These are phyloP conservation scores for Mollisiaceae sp. DNA, from an alignment of 2,329 filamentous ascomycete genomes.

Conservation along the genomic window DNA sequence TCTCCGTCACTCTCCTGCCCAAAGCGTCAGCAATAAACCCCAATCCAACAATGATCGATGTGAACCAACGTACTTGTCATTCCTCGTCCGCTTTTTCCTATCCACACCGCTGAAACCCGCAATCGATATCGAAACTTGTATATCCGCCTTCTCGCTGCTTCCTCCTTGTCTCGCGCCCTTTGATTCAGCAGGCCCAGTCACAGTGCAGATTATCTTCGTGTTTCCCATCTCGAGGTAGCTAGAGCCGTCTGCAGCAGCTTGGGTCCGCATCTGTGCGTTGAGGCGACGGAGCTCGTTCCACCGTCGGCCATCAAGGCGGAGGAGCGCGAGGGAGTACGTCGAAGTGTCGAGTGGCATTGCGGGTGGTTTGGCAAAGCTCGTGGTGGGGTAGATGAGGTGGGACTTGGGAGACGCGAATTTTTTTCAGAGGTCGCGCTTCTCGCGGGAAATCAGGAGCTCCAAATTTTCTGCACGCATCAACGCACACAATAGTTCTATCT, in stretches of 20 bases:
- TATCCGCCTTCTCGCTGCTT: conserved; percentile 59
- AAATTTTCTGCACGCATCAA: too few species aligned
- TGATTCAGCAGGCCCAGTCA: conserved; percentile 82
- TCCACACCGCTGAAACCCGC: conserved; percentile 90
- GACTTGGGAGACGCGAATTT: conserved; percentile 7
- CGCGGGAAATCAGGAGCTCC: too few species aligned
- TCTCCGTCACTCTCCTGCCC: conserved; percentile 75
- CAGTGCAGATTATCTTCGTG: conserved; percentile 93
- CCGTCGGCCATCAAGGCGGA: conserved; percentile 81
- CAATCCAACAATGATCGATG: neutral
- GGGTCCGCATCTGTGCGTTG: conserved; percentile 87
- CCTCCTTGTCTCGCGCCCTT: conserved; percentile 50
- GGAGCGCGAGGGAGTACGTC: conserved; percentile 84
- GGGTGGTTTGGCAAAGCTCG: neutral
- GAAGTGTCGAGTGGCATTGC: conserved; percentile 93
- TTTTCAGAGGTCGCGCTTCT: neutral
- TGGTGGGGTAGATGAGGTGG: neutral
- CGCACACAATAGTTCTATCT: too few species aligned
- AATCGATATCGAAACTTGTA: conserved; percentile 82
- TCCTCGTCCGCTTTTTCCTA: conserved; percentile 74
- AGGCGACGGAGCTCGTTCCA: conserved; percentile 97
- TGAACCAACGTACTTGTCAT: conserved; percentile 72
- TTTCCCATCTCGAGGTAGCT: conserved; percentile 97
- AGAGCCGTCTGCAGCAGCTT: conserved; percentile 90
- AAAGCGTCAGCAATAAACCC: conserved; percentile 6